These are phyloP conservation scores for Dictyostelium firmibasis DNA, from an alignment of 78 protist species.

Conservation along the genomic window DNA sequence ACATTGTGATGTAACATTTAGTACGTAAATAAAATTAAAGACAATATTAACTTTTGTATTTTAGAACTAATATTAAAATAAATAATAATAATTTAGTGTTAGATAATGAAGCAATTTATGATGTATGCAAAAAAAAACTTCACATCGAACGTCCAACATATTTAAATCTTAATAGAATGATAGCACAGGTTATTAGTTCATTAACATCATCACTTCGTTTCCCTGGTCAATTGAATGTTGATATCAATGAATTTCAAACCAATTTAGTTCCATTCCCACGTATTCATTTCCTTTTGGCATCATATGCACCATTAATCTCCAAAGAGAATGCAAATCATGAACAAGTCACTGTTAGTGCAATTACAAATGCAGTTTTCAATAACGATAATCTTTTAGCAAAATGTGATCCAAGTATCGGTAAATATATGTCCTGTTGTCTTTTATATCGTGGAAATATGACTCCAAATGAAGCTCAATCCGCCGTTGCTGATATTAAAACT, in stretches of 20 bases:
- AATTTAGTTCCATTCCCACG: constrained; percentile 98
- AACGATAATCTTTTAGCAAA: constrained; percentile 98
- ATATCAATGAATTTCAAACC: constrained; percentile 99
- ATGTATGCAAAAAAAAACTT: constrained; percentile 97
- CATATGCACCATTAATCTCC: constrained; percentile 98
- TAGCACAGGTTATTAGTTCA: constrained; percentile 97
- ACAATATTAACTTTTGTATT: no score
- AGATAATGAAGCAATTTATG: constrained; percentile 99
- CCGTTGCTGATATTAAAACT: constrained; percentile 99
- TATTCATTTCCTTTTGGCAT: constrained; percentile 96
- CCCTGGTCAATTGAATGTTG: constrained; percentile 99
- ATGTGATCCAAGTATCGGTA: constrained; percentile 99
- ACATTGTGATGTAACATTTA: constrained; percentile 97
- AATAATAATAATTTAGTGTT: constrained; percentile 71
- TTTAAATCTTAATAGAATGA: constrained; percentile 98
- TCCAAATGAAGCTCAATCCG: constrained; percentile 98
- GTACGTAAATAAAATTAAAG: not conserved
- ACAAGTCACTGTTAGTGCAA: constrained; percentile 96
- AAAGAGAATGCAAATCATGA: constrained; percentile 99
- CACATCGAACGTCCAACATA: constrained; percentile 98
- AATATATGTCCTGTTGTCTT: constrained; percentile 99
- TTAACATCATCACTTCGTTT: constrained; percentile 99
- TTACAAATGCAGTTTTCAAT: constrained; percentile 98
- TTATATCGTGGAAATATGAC: constrained; percentile 99
- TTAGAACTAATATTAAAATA: not conserved